Evolutionary conservation across 306 rosid genomes (phyloP), one percentile per base, ranked within the genome.

Genomic region (Sophora flavescens): DNA sequence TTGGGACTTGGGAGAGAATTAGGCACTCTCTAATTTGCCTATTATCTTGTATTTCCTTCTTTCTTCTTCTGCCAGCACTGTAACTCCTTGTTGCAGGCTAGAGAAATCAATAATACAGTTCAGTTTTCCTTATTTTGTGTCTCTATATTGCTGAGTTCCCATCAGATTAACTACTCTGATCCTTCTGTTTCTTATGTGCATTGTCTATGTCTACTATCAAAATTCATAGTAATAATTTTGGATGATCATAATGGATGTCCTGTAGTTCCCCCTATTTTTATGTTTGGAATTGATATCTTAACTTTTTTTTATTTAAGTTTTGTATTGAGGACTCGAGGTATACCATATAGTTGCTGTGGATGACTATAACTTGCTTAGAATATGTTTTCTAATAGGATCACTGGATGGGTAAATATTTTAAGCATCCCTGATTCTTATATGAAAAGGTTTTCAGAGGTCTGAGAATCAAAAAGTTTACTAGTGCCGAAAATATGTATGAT

Each of bases 151-250:
- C n/a, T n/a, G n/a, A n/a, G n/a, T n/a, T n/a, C n/a, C n/a, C n/a
- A n/a, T n/a, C n/a, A n/a, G n/a, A n/a, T n/a, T n/a, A n/a, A n/a
- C n/a, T n/a, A n/a, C n/a, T n/a, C n/a, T n/a, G n/a, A 22, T 22
- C 22, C 57, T 26, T 66, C 12, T 44, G 12, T 22, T 48, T 48
- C 73, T 28, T 30, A 28, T 68, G 28, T 47, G 8, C 58, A 8
- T 14, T 28, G 59, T 47, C 44, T 4, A 14, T 28, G n/a, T 14
- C 58, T 48, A 26, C 30, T 47, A 28, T 26, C 4, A 30, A 47
- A 68, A 22, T 66, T 36, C 52, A 44, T 26, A 13, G 56, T 45
- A 44, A 44, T 66, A 1, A 44, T 66, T 66, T 66, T 66, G 39
- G 41, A 42, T 22, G 3, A 44, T 42, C 35, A 44, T 47, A 47